These are phyloP conservation scores for Puccinellia tenuiflora DNA, from an alignment of 176 grass and related monocot genomes.

Conservation along the genomic window DNA sequence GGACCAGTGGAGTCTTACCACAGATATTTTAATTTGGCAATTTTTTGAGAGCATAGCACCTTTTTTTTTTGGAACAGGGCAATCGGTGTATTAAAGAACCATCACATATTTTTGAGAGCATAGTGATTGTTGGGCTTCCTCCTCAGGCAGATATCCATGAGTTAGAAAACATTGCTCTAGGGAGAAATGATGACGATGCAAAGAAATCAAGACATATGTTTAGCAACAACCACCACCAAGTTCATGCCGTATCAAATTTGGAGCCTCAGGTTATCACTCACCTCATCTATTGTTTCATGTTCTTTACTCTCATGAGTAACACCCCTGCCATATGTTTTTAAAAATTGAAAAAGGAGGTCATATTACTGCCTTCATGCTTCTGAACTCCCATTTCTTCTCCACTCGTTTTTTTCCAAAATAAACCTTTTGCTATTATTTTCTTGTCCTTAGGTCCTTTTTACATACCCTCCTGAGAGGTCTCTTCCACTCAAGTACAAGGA, in stretches of 20 bases:
- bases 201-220: constrained; percentile 74
- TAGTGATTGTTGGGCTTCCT: constrained; percentile 88
- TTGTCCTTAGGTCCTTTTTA: constrained; percentile 76
- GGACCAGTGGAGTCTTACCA: background rate
- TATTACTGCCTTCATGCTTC: background rate
- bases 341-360: background rate
- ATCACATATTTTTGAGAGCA: constrained; percentile 84
- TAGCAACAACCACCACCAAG: constrained; percentile 63
- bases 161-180: constrained; percentile 63
- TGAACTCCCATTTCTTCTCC: background rate
- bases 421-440: constrained; percentile 22
- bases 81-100: constrained; percentile 69
- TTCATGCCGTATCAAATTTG: constrained; percentile 78
- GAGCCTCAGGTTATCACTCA: constrained; percentile 80
- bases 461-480: constrained; percentile 84
- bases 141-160: constrained; percentile 68
- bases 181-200: constrained; percentile 57
- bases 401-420: background rate
- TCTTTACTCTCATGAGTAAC: background rate
- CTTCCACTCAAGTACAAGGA: constrained; percentile 95
- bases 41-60: background rate
- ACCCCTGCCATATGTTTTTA: background rate
- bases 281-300: background rate
- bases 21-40: background rate
- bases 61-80: constrained; percentile 46